Evolutionary conservation across 176 grass and related monocot genomes (phyloP), one percentile per base, ranked within the genome.

Genomic region (Musa itinerans): DNA sequence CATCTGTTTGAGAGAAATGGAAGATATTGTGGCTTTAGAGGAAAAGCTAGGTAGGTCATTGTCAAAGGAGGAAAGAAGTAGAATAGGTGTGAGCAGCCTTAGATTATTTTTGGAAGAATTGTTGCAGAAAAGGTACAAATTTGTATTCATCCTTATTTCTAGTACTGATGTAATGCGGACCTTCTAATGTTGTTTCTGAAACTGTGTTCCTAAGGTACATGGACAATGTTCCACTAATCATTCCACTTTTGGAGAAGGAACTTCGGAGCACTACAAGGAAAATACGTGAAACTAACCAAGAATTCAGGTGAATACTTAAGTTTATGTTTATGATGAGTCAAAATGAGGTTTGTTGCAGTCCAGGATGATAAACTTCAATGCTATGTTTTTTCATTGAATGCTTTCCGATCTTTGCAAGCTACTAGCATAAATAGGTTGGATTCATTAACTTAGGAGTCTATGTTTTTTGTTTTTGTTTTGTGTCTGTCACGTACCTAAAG

Each of bases 221-320:
- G 29, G 89, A 90, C 66, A 92, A 85, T 66, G 87, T 96, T 70
- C 93, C 93, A 68, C 80, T 88, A 54, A 92, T 92, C 84, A 83
- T 92, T 80, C 89, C 93, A 86, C 82, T 92, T 78, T 85, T 96
- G 85, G 93, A 90, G 56, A 96, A 90, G 77, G 87, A 96, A 79
- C 75, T 86, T 75, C 85, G 77, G 1, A 62, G 82, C 50, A 52
- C 84, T 83, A 85, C 79, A 71, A 92, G 79, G 75, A 96, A 90
- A 84, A 49, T 96, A 62, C 66, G 63, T 52, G 86, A 92, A 53
- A 76, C 88, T 16, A 81, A 63, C 88, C 85, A 92, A 85, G 93
- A 96, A 90, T 84, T 88, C 71, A 79, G 89, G 89, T 92, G 34
- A 61, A 73, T 52, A 19, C 69, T 76, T 83, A 11, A 43, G 4